phyloP scores from a whole-genome alignment of 2,329 filamentous ascomycete species.

The Aspergillus udagawae region DNA sequence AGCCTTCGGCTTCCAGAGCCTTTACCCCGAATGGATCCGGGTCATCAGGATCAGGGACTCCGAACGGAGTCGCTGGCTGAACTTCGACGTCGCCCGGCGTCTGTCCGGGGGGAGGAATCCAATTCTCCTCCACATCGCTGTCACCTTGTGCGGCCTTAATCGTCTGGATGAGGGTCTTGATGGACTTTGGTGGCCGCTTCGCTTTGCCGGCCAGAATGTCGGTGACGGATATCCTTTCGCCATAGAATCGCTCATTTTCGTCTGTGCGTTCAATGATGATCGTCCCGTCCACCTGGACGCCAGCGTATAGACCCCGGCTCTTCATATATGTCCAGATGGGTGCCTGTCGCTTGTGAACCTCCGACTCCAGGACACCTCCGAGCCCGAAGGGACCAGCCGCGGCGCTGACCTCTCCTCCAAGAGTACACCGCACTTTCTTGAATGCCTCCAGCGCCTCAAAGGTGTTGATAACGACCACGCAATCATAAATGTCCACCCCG shows the following conservation, averaged over 20 bases:
- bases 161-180: slow-evolving; percentile 68
- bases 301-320: slow-evolving; percentile 81
- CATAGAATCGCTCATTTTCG: slow-evolving; percentile 84
- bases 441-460: slow-evolving; percentile 79
- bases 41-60: slow-evolving; percentile 72
- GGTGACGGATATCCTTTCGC: slow-evolving; percentile 57
- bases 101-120: slow-evolving; percentile 64
- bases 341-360: slow-evolving; percentile 63
- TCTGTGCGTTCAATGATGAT: slow-evolving; percentile 81
- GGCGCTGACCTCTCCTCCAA: slow-evolving; percentile 77
- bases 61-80: slow-evolving; percentile 55
- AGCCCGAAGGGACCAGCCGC: slow-evolving; percentile 72
- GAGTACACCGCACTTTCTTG: slow-evolving; percentile 69
- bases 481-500: slow-evolving; percentile 93
- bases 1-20: slow-evolving; percentile 75
- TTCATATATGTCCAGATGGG: slow-evolving; percentile 86
- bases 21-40: slow-evolving; percentile 90
- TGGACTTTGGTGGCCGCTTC: slow-evolving; percentile 53
- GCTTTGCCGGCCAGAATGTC: slow-evolving; percentile 62
- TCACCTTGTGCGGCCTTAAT: slow-evolving; percentile 86
- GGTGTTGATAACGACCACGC: slow-evolving; percentile 87
- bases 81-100: slow-evolving; percentile 72
- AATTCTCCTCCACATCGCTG: slow-evolving; percentile 63
- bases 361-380: slow-evolving; percentile 68
- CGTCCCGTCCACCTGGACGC: slow-evolving; percentile 81